Percentiles rank a stretch among this genome's conserved stretches.
These are phyloP conservation scores for Beauveria asiatica DNA, from an alignment of 2,329 filamentous ascomycete genomes.

Conservation along the genomic window DNA sequence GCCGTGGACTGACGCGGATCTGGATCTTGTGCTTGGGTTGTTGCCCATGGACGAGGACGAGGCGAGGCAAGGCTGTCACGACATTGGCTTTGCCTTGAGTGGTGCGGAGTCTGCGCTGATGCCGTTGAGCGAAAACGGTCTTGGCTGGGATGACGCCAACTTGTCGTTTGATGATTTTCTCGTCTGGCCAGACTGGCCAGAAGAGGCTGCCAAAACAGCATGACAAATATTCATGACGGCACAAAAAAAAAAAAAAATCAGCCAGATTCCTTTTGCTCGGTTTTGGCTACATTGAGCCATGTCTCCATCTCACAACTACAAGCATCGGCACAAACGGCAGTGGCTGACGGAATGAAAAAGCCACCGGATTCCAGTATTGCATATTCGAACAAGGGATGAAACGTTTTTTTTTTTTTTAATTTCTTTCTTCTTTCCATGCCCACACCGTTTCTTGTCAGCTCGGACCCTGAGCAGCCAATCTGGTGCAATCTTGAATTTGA, in stretches of 20 bases:
- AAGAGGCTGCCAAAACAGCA: neutral
- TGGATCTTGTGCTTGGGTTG: neutral
- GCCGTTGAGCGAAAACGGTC: neutral
- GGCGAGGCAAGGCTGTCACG: neutral
- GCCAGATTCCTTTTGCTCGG: too few species aligned
- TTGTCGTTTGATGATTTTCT: slow-evolving; percentile 16
- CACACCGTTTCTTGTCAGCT: neutral
- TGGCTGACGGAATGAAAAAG: neutral
- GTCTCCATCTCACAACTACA: neutral
- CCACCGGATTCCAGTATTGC: neutral
- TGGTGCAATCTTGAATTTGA: neutral
- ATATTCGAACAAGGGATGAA: neutral
- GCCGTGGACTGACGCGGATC: slow-evolving; percentile 3
- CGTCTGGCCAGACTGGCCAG: slow-evolving; percentile 15
- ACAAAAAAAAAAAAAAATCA: neutral
- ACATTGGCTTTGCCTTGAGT: neutral
- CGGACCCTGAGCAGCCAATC: neutral
- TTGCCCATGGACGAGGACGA: neutral
- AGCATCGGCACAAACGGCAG: neutral
- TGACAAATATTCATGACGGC: neutral
- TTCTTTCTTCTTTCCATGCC: neutral
- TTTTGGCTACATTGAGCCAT: too few species aligned
- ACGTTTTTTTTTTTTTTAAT: neutral
- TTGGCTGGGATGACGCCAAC: neutral
- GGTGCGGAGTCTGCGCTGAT: neutral